A percentile compares a stretch with the other conserved stretches of the same genome.
Evolutionary conservation across 257 asterid species (phyloP).

Genomic region (Solanum dulcamara): DNA sequence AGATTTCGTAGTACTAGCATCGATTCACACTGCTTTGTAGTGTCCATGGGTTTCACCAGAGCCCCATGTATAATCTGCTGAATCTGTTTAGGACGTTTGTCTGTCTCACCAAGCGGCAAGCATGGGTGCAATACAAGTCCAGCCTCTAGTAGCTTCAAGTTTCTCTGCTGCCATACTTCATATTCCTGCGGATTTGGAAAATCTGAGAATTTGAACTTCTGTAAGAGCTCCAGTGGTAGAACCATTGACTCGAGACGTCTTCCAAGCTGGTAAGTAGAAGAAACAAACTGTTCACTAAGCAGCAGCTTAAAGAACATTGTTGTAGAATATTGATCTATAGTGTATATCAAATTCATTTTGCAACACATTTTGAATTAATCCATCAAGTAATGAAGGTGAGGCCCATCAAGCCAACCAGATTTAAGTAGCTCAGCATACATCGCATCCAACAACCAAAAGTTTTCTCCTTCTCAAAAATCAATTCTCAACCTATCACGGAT

Average conservation of each 20-base stretch:
- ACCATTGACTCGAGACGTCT: conserved; percentile 60
- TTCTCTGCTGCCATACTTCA: conserved; percentile 64
- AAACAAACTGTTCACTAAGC: background rate
- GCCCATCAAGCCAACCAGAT: background rate
- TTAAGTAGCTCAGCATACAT: background rate
- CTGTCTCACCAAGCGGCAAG: conserved; percentile 46
- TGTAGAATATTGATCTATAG: background rate
- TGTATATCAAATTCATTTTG: background rate
- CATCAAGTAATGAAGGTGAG: background rate
- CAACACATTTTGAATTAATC: background rate
- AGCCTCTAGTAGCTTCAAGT: conserved; percentile 63
- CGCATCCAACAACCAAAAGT: background rate
- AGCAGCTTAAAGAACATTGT: background rate
- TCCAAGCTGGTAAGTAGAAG: conserved; percentile 56
- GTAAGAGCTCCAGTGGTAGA: conserved; percentile 79
- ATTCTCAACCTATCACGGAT: background rate
- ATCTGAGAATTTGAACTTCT: conserved; percentile 52
- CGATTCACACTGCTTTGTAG: conserved; percentile 53
- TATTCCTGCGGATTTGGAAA: conserved; percentile 52
- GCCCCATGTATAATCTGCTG: conserved; percentile 43
- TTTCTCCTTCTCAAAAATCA: background rate
- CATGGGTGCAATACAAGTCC: conserved; percentile 71
- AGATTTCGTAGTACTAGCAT: conserved; percentile 38
- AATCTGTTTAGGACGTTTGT: conserved; percentile 38
- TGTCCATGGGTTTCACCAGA: conserved; percentile 49